Evolutionary conservation across 768 basidiomycete species (phyloP), one percentile per base, ranked within the genome.

Genomic region (Mycena epipterygia): DNA sequence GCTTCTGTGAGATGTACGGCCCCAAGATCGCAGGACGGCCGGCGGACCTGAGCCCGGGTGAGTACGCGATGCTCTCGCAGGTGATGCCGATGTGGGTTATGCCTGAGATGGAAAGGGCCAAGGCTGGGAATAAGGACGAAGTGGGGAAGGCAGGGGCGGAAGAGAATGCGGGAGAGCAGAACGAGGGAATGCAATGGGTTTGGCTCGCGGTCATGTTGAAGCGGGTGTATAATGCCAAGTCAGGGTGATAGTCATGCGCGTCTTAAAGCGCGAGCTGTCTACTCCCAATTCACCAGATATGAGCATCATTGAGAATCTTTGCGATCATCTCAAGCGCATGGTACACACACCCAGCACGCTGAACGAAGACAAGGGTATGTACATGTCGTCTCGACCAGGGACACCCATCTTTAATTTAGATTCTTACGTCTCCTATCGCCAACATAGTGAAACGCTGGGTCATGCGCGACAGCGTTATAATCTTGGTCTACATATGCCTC

Each of bases 1-100:
- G 52, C 60, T 68, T 35, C 32, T 61, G 67, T 27, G 67, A 62
- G 59, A 62, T 68, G 52, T 68, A 68, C 29, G 67, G 67, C 42
- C 67, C 67, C 42, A 68, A 68, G 67, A 68, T 68, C 67, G 42
- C 17, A 19, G 67, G 52, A 56, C 49, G 59, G n/a, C 67, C 67
- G 42, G 67, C 67, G 60, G 59, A 68, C 39, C 37, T 68, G 67
- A 68, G 67, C 46, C 60, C 60, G 41, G 67, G 67, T 17, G 67
- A 68, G 35, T 68, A 68, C 49, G 59, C 51, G 52, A 68, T 68
- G 67, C 52, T 68, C 32, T 12, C 32, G 30, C 52, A 62, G 59
- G 42, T 49, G 60, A 68, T 68, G 67, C 59, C 59, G 33, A 41
- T 62, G 16, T 68, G 51, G 60, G 33, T 62, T 56, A 46, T 68